A percentile compares a stretch with the other conserved stretches of the same genome.
Conservation (phyloP, 805 yeast species). For the Ogataea allantospora region DNA sequence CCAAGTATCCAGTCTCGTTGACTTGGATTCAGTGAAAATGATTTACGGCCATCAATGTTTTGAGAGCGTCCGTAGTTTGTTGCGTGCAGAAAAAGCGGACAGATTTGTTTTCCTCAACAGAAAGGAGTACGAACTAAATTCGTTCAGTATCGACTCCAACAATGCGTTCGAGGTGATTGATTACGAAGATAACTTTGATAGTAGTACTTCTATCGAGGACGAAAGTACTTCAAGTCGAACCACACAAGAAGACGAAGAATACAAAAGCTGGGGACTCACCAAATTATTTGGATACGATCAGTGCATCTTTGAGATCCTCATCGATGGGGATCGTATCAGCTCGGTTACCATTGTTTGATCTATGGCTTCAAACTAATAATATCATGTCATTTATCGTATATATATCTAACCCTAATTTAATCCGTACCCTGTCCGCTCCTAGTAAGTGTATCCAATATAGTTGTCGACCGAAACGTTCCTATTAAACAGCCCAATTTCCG, state of each 20-base stretch:
- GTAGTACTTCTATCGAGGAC: constrained; percentile 8
- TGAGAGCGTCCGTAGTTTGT: not conserved
- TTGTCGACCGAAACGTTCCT: constrained; percentile 31
- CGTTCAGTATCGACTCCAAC: constrained; percentile 18
- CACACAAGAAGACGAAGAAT: constrained; percentile 19
- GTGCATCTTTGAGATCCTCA: constrained; percentile 33
- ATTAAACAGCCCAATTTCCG: constrained; percentile 38
- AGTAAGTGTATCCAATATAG: constrained; percentile 30
- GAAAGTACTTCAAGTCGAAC: not conserved
- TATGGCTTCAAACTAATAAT: not conserved
- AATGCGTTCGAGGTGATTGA: constrained; percentile 31
- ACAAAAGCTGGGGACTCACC: constrained; percentile 36
- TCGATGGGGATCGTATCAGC: constrained; percentile 29
- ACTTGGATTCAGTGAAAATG: not conserved
- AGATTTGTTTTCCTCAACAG: constrained; percentile 34
- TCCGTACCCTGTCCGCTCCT: constrained; percentile 5
- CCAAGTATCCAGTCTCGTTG: not conserved
- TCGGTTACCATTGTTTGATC: constrained; percentile 28
- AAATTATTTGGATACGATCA: constrained; percentile 28
- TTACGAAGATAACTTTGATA: constrained; percentile 26
- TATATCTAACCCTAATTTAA: constrained; percentile 4
- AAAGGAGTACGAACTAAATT: constrained; percentile 33
- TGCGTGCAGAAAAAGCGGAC: constrained; percentile 8
- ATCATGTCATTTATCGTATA: constrained; percentile 6
- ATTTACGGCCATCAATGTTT: constrained; percentile 4